These are phyloP conservation scores for Gloeophyllum trabeum DNA, from an alignment of 768 basidiomycete species.

Conservation along the genomic window DNA sequence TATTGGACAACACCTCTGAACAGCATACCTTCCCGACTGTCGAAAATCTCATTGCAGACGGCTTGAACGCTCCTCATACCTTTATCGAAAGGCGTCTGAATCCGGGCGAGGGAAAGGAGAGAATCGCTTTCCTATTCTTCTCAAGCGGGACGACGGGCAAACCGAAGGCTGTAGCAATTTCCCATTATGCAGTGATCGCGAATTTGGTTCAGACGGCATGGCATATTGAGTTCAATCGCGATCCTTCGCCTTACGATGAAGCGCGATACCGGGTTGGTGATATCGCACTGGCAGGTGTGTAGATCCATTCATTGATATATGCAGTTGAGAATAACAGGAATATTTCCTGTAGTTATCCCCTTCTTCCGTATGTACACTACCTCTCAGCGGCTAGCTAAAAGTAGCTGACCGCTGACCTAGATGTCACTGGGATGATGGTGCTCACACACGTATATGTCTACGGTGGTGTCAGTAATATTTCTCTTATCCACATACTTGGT, in stretches of 20 bases:
- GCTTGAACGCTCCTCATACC: constrained; percentile 22
- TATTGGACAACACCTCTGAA: constrained; percentile 10
- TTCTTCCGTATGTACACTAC: constrained; percentile 54
- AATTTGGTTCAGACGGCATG: constrained; percentile 51
- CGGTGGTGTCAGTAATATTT: too few relatives aligned
- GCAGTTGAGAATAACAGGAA: not conserved
- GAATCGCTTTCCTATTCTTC: constrained; percentile 61
- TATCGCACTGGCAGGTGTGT: constrained; percentile 43
- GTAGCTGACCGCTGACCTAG: too few relatives aligned
- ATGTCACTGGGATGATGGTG: too few relatives aligned
- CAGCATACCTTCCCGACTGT: constrained; percentile 23
- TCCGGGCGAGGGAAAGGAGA: constrained; percentile 55
- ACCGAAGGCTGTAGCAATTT: constrained; percentile 61
- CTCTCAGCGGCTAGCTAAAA: too few relatives aligned
- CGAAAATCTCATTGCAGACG: constrained; percentile 35
- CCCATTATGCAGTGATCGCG: constrained; percentile 46
- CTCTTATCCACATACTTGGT: too few relatives aligned
- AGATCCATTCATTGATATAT: not conserved
- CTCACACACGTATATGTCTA: too few relatives aligned
- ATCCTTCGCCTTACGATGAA: constrained; percentile 31
- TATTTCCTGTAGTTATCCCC: constrained; percentile 33
- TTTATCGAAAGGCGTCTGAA: constrained; percentile 40
- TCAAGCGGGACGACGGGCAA: constrained; percentile 70
- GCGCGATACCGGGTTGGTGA: constrained; percentile 51
- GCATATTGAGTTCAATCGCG: constrained; percentile 37